These are phyloP conservation scores for Hypoxylon sp. DNA, from an alignment of 2,329 filamentous ascomycete species.

Conservation along the genomic window DNA sequence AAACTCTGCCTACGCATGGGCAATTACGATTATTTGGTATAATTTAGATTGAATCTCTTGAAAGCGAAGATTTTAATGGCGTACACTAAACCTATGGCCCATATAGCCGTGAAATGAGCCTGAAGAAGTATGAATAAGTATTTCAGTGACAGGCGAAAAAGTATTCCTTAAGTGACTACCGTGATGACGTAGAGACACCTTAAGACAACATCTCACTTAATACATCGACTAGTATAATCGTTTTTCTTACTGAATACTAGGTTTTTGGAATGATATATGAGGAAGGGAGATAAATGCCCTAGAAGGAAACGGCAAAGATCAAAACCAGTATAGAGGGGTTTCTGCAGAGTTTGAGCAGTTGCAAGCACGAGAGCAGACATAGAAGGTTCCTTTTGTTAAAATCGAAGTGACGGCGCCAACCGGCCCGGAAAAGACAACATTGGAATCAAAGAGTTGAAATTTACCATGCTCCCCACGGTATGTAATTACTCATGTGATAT, in stretches of 20 bases:
- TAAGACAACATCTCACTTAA: background rate
- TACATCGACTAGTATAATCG: background rate
- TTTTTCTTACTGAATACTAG: background rate
- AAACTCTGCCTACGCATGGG: background rate
- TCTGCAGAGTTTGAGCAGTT: background rate
- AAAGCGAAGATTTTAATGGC: too few relatives aligned
- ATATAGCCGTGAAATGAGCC: too few relatives aligned
- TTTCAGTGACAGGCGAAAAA: background rate
- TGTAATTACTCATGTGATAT: slow-evolving; percentile 13
- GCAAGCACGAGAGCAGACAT: background rate
- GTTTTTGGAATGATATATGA: background rate
- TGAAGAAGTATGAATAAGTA: background rate
- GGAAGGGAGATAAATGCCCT: background rate
- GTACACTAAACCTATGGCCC: too few relatives aligned
- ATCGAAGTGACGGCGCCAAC: background rate
- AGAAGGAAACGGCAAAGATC: too few relatives aligned
- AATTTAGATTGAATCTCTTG: too few relatives aligned
- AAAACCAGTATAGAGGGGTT: background rate
- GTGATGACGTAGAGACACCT: background rate
- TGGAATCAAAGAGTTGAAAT: background rate
- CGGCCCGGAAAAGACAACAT: background rate
- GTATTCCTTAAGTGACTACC: background rate
- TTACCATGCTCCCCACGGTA: background rate
- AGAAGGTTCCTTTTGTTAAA: background rate
- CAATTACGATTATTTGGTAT: too few relatives aligned